These are phyloP conservation scores for Agaricales sp. DNA, from an alignment of 1,284 basidiomycete genomes.

Conservation along the genomic window DNA sequence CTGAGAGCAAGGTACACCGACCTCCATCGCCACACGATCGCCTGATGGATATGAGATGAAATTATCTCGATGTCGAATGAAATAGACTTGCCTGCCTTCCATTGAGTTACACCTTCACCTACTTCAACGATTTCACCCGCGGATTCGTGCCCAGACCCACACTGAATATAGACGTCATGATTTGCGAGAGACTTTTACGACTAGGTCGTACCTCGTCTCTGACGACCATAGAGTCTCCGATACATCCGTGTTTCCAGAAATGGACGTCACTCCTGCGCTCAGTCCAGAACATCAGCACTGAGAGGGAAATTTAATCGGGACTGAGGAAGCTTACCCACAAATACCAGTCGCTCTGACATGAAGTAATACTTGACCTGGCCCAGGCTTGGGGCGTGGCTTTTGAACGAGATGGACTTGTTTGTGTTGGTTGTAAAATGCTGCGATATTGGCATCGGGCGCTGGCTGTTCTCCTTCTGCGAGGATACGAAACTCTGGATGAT, in stretches of 20 bases:
- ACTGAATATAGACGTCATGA: constrained; percentile 22
- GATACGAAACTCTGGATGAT: constrained; percentile 40
- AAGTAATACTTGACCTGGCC: constrained; percentile 48
- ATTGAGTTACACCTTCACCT: constrained; percentile 49
- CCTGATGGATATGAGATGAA: constrained; percentile 20
- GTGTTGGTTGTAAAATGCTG: constrained; percentile 48
- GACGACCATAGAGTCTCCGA: constrained; percentile 58
- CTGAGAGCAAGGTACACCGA: constrained; percentile 50
- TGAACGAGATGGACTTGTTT: constrained; percentile 53
- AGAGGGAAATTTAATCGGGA: too few species aligned
- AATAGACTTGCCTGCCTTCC: constrained; percentile 52
- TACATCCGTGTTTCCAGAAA: constrained; percentile 55
- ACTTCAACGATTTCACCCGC: constrained; percentile 53
- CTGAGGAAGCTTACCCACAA: constrained; percentile 44
- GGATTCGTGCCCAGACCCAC: constrained; percentile 56
- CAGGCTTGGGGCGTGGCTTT: constrained; percentile 45
- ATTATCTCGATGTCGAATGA: too few species aligned
- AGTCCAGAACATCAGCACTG: not conserved
- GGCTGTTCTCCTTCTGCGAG: constrained; percentile 36
- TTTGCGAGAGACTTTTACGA: constrained; percentile 4
- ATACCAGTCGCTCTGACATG: constrained; percentile 57
- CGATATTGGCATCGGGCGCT: constrained; percentile 35
- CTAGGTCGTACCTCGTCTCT: constrained; percentile 37
- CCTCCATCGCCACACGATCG: constrained; percentile 56
- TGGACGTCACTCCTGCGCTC: constrained; percentile 44